Base-by-base conservation (phyloP, 2,329 filamentous ascomycete species). In the Hypoxylon sp. region DNA sequence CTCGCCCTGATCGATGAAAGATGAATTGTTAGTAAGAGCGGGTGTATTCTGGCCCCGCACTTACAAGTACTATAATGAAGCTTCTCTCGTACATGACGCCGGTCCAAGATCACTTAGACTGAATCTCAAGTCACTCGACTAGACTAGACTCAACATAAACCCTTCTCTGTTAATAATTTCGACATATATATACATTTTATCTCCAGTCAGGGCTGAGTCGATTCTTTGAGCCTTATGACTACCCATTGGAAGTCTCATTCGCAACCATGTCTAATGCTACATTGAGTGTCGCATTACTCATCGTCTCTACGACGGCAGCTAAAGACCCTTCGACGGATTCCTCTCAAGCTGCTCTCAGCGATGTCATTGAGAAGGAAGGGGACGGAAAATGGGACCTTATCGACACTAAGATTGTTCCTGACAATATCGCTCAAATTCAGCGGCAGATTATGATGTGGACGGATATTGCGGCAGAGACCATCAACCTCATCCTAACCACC, bases 251-350 rank as follows among this genome's bases (percentile, higher is more conserved):
- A 30, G 25, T 46, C 43, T 30, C n/a, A 10, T 32, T 14, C 32
- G n/a, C 3, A 41, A 63, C 36, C 23, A 84, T 84, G 82, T 76
- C 80, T 21, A 76, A 76, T 41, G 63, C 73, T 49, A 74, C 83
- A 60, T 83, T 98, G 11, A 91, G 84, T 76, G 91, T 90, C 34
- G 93, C 91, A 6, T 90, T 99, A 52, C 85, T 99, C 59, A 87
- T 98, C 72, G 86, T 99, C 41, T 98, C 96, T 1, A 97, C 97
- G 55, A 99, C 96, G 5, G 96, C 94, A 5, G 89, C 90, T 7
- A 85, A 88, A 72, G 91, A 97, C 78, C 88, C 93, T 0, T 89
- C 91, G 2, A 90, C 93, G 1, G 96, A 99, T 80, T 89, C 89
- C 68, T 91, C 93, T 7, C 88, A 88, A 5, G 83, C 85, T 1